Evolutionary conservation across 2,329 filamentous ascomycete species (phyloP).

Genomic region (Beauveria australis): DNA sequence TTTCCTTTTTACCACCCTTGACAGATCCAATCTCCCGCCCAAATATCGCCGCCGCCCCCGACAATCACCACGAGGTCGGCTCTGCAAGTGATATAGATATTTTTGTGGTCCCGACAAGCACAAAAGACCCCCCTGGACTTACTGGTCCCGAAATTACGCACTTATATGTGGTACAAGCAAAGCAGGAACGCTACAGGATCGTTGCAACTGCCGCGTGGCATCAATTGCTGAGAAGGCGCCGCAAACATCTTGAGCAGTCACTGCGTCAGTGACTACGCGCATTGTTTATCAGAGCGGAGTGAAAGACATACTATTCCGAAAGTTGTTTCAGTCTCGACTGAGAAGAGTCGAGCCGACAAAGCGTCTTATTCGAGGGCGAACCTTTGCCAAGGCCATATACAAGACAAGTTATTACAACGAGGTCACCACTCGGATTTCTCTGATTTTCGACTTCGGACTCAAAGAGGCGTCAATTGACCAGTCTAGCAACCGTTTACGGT

Average conservation of each 20-base stretch:
- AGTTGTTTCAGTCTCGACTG: no score
- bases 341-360: no score
- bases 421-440: no score
- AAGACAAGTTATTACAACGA: no score
- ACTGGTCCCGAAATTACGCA: neutral
- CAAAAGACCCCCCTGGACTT: neutral
- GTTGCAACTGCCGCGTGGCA: neutral
- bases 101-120: neutral
- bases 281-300: no score
- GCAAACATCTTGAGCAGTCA: no score
- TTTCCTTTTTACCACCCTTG: neutral
- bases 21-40: slow-evolving; percentile 1
- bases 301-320: no score
- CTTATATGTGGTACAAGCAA: neutral
- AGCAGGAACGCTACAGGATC: neutral
- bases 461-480: neutral
- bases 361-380: no score
- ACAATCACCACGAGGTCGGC: neutral
- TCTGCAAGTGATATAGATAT: neutral
- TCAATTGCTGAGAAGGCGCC: neutral
- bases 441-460: neutral
- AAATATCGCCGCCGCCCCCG: neutral
- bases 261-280: no score
- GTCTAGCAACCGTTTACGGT: slow-evolving; percentile 1
- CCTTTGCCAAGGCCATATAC: no score